Conservation (phyloP, 331 rosid genomes). For the Spiraea crenata region DNA sequence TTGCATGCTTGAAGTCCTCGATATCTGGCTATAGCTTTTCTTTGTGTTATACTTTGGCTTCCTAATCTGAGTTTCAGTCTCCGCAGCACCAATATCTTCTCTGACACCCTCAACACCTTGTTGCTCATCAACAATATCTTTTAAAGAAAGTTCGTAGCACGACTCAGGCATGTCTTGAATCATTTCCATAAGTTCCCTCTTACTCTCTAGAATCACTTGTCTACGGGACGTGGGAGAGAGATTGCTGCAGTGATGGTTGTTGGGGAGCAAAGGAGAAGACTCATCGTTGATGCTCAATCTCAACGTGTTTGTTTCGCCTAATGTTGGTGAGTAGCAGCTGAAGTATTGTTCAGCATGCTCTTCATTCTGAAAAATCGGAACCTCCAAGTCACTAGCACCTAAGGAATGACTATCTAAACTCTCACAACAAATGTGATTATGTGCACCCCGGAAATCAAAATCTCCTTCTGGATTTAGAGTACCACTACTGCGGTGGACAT, state of each 20-base stretch:
- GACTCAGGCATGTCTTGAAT: constrained; percentile 62
- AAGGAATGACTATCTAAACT: too few relatives aligned
- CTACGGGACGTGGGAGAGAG: constrained; percentile 42
- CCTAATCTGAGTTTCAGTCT: constrained; percentile 22
- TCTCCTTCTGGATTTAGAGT: constrained; percentile 38
- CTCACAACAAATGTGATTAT: too few relatives aligned
- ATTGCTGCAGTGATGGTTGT: constrained; percentile 20
- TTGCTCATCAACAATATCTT: constrained; percentile 58
- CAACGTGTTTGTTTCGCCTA: constrained; percentile 13
- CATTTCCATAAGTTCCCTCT: constrained; percentile 67
- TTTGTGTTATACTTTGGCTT: constrained; percentile 25
- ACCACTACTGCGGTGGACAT: constrained; percentile 24
- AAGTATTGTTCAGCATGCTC: too few relatives aligned
- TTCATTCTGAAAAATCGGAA: too few relatives aligned
- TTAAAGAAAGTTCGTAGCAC: constrained; percentile 72
- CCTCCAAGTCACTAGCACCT: too few relatives aligned
- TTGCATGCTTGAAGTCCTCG: constrained; percentile 57
- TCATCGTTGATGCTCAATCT: constrained; percentile 7
- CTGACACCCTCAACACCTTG: constrained; percentile 22
- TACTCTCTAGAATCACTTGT: constrained; percentile 48
- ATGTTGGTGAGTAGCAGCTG: constrained; percentile 3
- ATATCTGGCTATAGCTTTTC: constrained; percentile 37
- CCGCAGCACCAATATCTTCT: constrained; percentile 26
- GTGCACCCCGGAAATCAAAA: constrained; percentile 49
- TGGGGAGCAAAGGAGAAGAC: constrained; percentile 33